Evolutionary conservation across 176 grass and related monocot species (phyloP).

Genomic region (Saccharum spontaneum): DNA sequence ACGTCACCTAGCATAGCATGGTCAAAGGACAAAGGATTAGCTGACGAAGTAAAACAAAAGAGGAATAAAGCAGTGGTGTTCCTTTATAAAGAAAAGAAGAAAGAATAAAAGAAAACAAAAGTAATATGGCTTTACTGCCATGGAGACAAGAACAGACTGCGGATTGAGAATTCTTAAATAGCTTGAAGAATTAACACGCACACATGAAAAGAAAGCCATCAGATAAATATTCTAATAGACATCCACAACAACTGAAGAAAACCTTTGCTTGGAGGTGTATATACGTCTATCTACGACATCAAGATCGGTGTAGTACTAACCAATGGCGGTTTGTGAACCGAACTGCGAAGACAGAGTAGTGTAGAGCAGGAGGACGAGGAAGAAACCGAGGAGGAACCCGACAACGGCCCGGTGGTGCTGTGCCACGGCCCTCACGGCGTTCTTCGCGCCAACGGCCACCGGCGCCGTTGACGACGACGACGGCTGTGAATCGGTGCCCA

Average conservation of each 20-base stretch:
- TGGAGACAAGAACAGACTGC: not conserved
- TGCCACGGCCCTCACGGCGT: slow-evolving; percentile 15
- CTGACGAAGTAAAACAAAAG: not conserved
- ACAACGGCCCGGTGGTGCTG: slow-evolving; percentile 33
- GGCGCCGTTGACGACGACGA: not conserved
- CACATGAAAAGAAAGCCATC: too few species aligned
- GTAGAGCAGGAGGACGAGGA: slow-evolving; percentile 42
- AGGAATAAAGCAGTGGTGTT: not conserved
- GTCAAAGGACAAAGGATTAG: not conserved
- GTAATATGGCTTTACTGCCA: not conserved
- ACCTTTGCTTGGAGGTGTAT: too few species aligned
- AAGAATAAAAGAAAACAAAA: not conserved
- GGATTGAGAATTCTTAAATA: not conserved
- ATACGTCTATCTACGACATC: too few species aligned
- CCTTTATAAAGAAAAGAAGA: not conserved
- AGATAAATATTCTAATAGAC: not conserved
- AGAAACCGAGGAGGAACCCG: slow-evolving; percentile 42
- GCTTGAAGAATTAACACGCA: not conserved
- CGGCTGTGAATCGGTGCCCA: not conserved
- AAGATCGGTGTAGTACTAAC: not conserved
- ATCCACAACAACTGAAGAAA: not conserved
- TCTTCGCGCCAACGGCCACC: not conserved
- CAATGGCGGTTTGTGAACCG: not conserved
- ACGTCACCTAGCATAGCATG: not conserved
- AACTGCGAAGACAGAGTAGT: slow-evolving; percentile 23